phyloP scores from a whole-genome alignment of 2,329 filamentous ascomycete species.

The Calonectria honghensis region DNA sequence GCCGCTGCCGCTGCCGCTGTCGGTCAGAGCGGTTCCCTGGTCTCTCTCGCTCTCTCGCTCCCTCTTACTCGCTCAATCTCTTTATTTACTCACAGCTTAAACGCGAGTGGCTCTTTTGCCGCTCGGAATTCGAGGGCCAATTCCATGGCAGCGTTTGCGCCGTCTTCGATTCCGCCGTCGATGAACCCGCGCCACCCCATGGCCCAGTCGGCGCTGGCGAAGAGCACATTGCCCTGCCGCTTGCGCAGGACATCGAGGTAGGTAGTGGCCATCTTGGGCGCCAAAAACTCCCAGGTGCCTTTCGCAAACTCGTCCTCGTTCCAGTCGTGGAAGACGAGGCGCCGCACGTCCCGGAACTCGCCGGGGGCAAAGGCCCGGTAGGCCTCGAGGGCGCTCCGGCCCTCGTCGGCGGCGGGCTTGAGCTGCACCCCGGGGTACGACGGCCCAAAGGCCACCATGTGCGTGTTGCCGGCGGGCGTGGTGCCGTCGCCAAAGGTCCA shows the following conservation, averaged over 20 bases:
- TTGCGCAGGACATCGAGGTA: conserved; percentile 39
- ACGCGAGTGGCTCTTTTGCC: conserved; percentile 16
- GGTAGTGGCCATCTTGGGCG: conserved; percentile 34
- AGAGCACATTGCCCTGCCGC: conserved; percentile 37
- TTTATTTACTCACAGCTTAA: conserved; percentile 10
- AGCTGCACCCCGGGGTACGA: conserved; percentile 35
- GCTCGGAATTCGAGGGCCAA: conserved; percentile 33
- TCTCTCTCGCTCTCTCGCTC: too few species aligned
- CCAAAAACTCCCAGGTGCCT: conserved; percentile 41
- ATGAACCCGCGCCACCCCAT: conserved; percentile 41
- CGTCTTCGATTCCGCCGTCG: conserved; percentile 42
- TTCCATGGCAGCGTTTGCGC: conserved; percentile 40
- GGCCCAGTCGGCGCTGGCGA: conserved; percentile 43
- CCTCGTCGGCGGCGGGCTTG: conserved; percentile 31
- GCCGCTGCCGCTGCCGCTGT: neutral
- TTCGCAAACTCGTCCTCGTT: conserved; percentile 43
- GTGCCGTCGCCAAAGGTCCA: conserved; percentile 42
- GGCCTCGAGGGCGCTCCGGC: conserved; percentile 14
- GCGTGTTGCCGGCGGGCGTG: conserved; percentile 40
- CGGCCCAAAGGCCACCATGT: conserved; percentile 39
- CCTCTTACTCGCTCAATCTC: neutral
- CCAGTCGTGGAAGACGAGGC: conserved; percentile 42
- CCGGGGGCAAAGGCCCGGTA: conserved; percentile 31
- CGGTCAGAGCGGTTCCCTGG: neutral
- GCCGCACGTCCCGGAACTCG: conserved; percentile 32